Evolutionary conservation across 768 basidiomycete species (phyloP).

Genomic region (Termitomyces sp.): DNA sequence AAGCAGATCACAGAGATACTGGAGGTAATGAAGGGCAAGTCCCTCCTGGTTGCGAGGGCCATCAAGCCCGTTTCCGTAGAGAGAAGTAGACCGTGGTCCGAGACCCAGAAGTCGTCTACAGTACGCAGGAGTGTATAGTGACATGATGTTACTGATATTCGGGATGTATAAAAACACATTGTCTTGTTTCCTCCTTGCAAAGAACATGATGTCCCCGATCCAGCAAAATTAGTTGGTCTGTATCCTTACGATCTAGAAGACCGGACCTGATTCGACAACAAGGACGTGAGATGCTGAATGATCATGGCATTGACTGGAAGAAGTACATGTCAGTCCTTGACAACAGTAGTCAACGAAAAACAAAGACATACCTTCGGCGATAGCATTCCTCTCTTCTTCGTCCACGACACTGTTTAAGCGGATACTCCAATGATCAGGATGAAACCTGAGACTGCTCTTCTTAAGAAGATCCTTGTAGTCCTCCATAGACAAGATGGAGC

Average conservation of each 20-base stretch:
- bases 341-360: background rate
- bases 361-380: constrained; percentile 52
- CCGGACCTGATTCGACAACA: constrained; percentile 1
- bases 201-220: background rate
- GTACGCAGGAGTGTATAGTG: background rate
- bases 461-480: constrained; percentile 64
- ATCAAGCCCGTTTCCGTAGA: too few species aligned
- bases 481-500: constrained; percentile 45
- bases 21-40: too few species aligned
- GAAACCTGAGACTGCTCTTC: constrained; percentile 69
- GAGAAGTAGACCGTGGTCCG: too few species aligned
- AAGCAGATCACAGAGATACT: too few species aligned
- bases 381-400: constrained; percentile 47
- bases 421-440: constrained; percentile 76
- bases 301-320: constrained; percentile 42
- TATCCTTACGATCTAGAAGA: background rate
- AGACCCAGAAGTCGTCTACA: too few species aligned
- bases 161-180: background rate
- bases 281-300: constrained; percentile 57
- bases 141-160: background rate
- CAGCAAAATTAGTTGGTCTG: background rate
- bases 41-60: too few species aligned
- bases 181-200: background rate
- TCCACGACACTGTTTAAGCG: constrained; percentile 54
- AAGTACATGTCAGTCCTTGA: background rate